A percentile compares a stretch with the other conserved stretches of the same genome.
Conservation (phyloP, 495 filamentous ascomycete species). For the Chlorociboria aeruginascens region DNA sequence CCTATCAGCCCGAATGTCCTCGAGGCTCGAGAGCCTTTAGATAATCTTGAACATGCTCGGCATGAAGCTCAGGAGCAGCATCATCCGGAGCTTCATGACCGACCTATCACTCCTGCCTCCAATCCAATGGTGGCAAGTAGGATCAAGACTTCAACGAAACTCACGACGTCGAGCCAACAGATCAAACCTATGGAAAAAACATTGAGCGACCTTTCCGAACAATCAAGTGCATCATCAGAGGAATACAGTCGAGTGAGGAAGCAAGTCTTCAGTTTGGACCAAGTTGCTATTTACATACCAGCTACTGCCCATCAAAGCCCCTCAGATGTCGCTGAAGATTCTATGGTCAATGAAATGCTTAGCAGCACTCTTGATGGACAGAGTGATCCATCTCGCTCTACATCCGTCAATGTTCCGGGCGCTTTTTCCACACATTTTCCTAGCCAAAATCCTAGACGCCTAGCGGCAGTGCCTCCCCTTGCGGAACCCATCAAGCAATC, state of each 20-base stretch:
- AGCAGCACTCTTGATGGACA: slow-evolving; percentile 17
- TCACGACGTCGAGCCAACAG: not conserved
- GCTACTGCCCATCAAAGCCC: not conserved
- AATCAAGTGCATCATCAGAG: slow-evolving; percentile 12
- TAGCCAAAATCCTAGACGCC: not conserved
- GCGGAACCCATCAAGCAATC: not conserved
- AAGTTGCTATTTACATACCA: slow-evolving; percentile 22
- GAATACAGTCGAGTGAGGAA: slow-evolving; percentile 19
- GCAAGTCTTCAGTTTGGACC: slow-evolving; percentile 23
- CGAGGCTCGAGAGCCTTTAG: not conserved
- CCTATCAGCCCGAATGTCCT: slow-evolving; percentile 1
- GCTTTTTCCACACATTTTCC: slow-evolving; percentile 35
- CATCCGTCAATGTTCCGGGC: slow-evolving; percentile 38
- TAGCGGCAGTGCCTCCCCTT: not conserved
- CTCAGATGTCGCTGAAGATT: not conserved
- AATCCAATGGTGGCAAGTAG: not conserved
- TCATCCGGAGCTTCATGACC: not conserved
- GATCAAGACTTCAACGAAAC: not conserved
- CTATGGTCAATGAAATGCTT: not conserved
- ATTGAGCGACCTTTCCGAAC: slow-evolving; percentile 17
- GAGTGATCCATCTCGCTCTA: slow-evolving; percentile 21
- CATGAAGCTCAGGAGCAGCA: not conserved
- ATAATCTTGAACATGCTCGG: slow-evolving; percentile 15
- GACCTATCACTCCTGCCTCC: too few species aligned
- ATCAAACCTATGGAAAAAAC: slow-evolving; percentile 13